Evolutionary conservation across 495 filamentous ascomycete species (phyloP).

Genomic region (Daldinia bambusicola): DNA sequence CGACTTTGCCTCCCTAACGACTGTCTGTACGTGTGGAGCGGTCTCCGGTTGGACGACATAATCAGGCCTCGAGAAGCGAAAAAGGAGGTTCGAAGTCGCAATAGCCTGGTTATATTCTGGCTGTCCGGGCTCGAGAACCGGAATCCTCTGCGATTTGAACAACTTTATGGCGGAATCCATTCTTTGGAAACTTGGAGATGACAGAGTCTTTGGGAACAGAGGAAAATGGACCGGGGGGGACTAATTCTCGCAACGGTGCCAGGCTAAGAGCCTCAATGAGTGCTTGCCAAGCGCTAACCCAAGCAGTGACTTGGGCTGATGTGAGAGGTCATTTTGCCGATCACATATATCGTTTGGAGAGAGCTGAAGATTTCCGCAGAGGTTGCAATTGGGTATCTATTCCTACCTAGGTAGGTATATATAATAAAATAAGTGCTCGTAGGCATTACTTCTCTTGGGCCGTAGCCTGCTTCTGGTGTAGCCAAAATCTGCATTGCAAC

Average conservation of each 20-base stretch:
- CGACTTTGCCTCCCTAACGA: slow-evolving; percentile 16
- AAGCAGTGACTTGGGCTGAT: no score
- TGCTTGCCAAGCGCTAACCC: no score
- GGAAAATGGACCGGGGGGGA: no score
- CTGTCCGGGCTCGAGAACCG: slow-evolving; percentile 16
- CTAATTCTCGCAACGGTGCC: no score
- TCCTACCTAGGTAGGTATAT: no score
- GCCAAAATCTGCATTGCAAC: no score
- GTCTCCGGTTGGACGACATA: slow-evolving; percentile 44
- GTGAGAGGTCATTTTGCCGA: no score
- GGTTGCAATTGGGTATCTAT: not conserved
- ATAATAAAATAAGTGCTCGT: not conserved
- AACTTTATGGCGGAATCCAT: not conserved
- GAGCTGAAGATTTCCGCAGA: no score
- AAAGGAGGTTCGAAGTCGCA: slow-evolving; percentile 43
- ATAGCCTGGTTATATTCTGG: slow-evolving; percentile 33
- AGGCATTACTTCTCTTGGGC: not conserved
- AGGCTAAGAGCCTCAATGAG: no score
- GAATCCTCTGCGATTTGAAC: slow-evolving; percentile 7
- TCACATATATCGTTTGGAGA: no score
- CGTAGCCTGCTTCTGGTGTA: not conserved
- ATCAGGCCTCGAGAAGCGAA: slow-evolving; percentile 42
- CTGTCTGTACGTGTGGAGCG: slow-evolving; percentile 14
- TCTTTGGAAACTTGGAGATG: no score
- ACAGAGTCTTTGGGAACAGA: no score